Evolutionary conservation across 306 rosid genomes (phyloP).

Genomic region (Vicia villosa): DNA sequence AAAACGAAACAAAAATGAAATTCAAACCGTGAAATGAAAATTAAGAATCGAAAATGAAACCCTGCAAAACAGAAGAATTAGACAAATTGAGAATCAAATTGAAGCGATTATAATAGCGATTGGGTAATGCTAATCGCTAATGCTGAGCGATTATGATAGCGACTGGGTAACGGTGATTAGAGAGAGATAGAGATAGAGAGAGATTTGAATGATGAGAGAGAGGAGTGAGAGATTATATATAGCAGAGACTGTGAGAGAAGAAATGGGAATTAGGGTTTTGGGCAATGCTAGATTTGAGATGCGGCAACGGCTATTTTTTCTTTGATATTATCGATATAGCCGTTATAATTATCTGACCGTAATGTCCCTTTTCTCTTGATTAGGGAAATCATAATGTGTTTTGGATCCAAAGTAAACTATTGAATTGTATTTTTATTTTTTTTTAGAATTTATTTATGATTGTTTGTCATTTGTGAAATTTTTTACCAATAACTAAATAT

Average conservation of each 20-base stretch:
- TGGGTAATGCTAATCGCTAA: too few relatives aligned
- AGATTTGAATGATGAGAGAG: neutral
- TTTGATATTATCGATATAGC: slow-evolving; percentile 1
- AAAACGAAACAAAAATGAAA: neutral
- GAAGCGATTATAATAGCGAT: neutral
- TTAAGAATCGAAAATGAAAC: neutral
- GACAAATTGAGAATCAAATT: neutral
- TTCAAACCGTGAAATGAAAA: neutral
- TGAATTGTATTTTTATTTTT: too few relatives aligned
- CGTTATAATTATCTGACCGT: slow-evolving; percentile 1
- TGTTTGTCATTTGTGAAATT: too few relatives aligned
- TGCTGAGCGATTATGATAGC: too few relatives aligned
- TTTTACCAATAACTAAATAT: too few relatives aligned
- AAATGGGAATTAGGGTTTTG: slow-evolving; percentile 25
- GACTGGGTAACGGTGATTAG: neutral
- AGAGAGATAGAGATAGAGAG: slow-evolving; percentile 7
- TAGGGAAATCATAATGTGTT: too few relatives aligned
- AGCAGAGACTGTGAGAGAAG: neutral
- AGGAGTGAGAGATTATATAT: neutral
- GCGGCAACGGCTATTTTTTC: slow-evolving; percentile 36
- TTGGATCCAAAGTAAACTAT: too few relatives aligned
- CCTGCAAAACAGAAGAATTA: slow-evolving; percentile 33
- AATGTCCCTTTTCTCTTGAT: neutral
- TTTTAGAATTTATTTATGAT: too few relatives aligned
- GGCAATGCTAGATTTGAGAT: neutral